A percentile compares a stretch with the other conserved stretches of the same genome.
Evolutionary conservation across 345 rosid genomes (phyloP).

Genomic region (Conringia planisiliqua): DNA sequence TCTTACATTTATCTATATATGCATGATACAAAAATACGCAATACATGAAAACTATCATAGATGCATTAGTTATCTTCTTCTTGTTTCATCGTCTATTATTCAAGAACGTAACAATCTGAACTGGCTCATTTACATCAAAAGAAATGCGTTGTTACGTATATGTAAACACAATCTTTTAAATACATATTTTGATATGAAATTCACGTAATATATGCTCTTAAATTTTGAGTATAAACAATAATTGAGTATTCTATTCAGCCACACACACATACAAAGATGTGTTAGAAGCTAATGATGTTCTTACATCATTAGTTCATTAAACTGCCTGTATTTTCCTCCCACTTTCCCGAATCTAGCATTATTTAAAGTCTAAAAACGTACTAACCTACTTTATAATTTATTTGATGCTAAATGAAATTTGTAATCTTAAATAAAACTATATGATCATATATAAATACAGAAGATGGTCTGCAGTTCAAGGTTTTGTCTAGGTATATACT

Average conservation of each 20-base stretch:
- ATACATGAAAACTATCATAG: not conserved
- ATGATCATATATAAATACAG: not conserved
- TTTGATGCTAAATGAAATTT: not conserved
- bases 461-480: slow-evolving; percentile 9
- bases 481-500: slow-evolving; percentile 2
- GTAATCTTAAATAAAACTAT: not conserved
- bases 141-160: not conserved
- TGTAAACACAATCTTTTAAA: not conserved
- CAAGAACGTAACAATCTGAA: not conserved
- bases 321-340: not conserved
- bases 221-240: not conserved
- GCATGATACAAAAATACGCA: not conserved
- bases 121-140: not conserved
- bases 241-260: not conserved
- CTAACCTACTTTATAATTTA: not conserved
- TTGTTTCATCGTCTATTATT: not conserved
- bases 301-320: not conserved
- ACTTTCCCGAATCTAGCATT: not conserved
- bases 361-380: not conserved
- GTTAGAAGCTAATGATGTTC: slow-evolving; percentile 6
- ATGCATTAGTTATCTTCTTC: not conserved
- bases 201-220: not conserved
- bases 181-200: not conserved
- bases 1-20: slow-evolving; percentile 1
- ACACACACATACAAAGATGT: not conserved